These are phyloP conservation scores for Pleurotus giganteus DNA, from an alignment of 768 basidiomycete genomes.

Conservation along the genomic window DNA sequence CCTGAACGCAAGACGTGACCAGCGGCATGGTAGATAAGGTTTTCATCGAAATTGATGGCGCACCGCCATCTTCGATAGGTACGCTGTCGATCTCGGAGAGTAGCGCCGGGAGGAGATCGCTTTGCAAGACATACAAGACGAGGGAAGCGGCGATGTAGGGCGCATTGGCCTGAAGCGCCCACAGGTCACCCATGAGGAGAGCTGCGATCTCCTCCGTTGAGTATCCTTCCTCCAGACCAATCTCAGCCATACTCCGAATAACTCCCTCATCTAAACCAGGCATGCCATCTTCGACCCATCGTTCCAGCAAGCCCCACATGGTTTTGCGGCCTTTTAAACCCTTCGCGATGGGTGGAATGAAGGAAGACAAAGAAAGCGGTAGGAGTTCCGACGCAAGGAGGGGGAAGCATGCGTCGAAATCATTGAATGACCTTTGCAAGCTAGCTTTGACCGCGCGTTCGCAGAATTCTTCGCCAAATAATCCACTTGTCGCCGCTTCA, in stretches of 20 bases:
- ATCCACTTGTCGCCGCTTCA: slow-evolving; percentile 2
- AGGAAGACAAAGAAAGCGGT: background rate
- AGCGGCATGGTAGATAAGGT: slow-evolving; percentile 1
- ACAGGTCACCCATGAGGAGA: slow-evolving; percentile 6
- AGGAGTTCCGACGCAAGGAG: slow-evolving; percentile 3
- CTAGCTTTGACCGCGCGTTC: background rate
- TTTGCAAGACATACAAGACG: slow-evolving; percentile 7
- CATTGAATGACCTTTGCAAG: background rate
- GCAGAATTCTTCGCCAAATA: slow-evolving; percentile 6
- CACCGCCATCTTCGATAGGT: background rate
- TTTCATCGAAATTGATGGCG: background rate
- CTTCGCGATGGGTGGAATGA: slow-evolving; percentile 1
- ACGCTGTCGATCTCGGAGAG: slow-evolving; percentile 10
- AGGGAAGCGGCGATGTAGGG: slow-evolving; percentile 4
- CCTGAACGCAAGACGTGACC: slow-evolving; percentile 2
- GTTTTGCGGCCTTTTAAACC: background rate
- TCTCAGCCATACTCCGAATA: background rate
- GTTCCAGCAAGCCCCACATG: background rate
- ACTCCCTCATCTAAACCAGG: slow-evolving; percentile 9
- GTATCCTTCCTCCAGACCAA: slow-evolving; percentile 1
- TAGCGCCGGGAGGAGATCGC: background rate
- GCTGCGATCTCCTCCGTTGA: background rate
- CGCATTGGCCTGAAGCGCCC: slow-evolving; percentile 9
- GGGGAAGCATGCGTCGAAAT: slow-evolving; percentile 1
- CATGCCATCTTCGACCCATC: slow-evolving; percentile 4